Conservation (phyloP, 2,329 filamentous ascomycete genomes). For the Monilinia fructicola region DNA sequence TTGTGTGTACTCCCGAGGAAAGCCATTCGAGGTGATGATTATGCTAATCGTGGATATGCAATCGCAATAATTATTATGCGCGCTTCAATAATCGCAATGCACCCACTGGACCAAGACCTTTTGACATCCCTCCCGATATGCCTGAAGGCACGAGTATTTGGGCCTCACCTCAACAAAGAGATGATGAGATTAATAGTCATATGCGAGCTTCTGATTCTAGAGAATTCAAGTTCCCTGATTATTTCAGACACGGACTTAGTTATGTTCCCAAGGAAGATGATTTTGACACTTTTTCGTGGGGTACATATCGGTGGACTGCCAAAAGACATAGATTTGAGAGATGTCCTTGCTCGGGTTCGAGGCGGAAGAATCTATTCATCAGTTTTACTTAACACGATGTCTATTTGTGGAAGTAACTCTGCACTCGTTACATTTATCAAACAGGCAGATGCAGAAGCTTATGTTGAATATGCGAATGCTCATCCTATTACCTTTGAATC, state of each 20-base stretch:
- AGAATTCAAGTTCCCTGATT: slow-evolving; percentile 26
- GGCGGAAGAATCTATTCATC: slow-evolving; percentile 33
- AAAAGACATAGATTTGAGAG: slow-evolving; percentile 26
- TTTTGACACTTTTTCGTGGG: slow-evolving; percentile 29
- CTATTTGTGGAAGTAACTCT: slow-evolving; percentile 25
- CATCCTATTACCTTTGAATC: slow-evolving; percentile 28
- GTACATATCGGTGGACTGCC: slow-evolving; percentile 34
- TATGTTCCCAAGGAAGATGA: slow-evolving; percentile 30
- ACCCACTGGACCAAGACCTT: not conserved
- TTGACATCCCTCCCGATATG: not conserved
- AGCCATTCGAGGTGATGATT: slow-evolving; percentile 29
- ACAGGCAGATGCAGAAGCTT: slow-evolving; percentile 32
- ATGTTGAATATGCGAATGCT: slow-evolving; percentile 26
- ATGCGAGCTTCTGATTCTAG: slow-evolving; percentile 2
- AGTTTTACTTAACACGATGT: slow-evolving; percentile 25
- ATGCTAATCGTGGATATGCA: slow-evolving; percentile 13
- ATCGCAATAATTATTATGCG: not conserved
- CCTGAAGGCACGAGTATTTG: not conserved
- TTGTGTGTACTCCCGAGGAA: slow-evolving; percentile 22
- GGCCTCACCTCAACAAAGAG: slow-evolving; percentile 9
- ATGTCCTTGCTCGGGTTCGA: slow-evolving; percentile 33
- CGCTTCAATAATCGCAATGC: not conserved
- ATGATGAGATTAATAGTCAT: not conserved
- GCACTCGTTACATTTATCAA: slow-evolving; percentile 34
- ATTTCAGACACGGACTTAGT: slow-evolving; percentile 35